phyloP scores from a whole-genome alignment of 352 stramenopile species.

The Elongisporangium undulatum region DNA sequence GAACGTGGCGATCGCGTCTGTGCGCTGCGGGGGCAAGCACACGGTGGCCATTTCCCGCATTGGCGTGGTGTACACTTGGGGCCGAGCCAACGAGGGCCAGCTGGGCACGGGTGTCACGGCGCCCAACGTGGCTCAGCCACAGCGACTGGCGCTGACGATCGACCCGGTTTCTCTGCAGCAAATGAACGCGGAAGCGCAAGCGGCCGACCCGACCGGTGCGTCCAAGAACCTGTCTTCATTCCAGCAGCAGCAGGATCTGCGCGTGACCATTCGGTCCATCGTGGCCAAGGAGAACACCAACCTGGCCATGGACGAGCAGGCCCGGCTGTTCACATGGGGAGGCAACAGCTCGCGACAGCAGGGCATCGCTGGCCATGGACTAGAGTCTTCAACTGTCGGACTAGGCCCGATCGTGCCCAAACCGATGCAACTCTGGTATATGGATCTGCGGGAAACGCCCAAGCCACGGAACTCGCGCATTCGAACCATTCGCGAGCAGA shows the following conservation, averaged over 20 bases:
- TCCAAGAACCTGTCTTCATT: background rate
- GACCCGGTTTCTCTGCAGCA: conserved; percentile 21
- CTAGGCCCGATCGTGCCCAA: background rate
- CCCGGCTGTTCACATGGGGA: conserved; percentile 47
- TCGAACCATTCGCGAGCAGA: conserved; percentile 25
- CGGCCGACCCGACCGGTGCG: background rate
- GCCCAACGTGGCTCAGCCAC: conserved; percentile 5
- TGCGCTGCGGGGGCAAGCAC: conserved; percentile 38
- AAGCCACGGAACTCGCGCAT: conserved; percentile 6
- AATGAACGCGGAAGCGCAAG: conserved; percentile 17
- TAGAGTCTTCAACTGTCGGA: conserved; percentile 10
- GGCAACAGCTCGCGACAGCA: conserved; percentile 31
- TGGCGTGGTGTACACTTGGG: conserved; percentile 59
- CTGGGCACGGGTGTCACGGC: conserved; percentile 18
- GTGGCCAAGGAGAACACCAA: conserved; percentile 21
- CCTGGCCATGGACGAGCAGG: conserved; percentile 41
- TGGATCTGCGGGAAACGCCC: conserved; percentile 26
- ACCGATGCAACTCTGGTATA: conserved; percentile 39
- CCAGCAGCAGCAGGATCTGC: conserved; percentile 15
- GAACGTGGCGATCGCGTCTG: conserved; percentile 17
- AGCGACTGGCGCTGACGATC: conserved; percentile 15
- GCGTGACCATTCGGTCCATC: conserved; percentile 30
- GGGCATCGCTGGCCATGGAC: too few relatives aligned
- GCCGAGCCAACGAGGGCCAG: conserved; percentile 40
- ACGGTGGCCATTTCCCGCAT: conserved; percentile 39